Evolutionary conservation across 805 yeast species (phyloP).

Genomic region (Grigorovia humatica): DNA sequence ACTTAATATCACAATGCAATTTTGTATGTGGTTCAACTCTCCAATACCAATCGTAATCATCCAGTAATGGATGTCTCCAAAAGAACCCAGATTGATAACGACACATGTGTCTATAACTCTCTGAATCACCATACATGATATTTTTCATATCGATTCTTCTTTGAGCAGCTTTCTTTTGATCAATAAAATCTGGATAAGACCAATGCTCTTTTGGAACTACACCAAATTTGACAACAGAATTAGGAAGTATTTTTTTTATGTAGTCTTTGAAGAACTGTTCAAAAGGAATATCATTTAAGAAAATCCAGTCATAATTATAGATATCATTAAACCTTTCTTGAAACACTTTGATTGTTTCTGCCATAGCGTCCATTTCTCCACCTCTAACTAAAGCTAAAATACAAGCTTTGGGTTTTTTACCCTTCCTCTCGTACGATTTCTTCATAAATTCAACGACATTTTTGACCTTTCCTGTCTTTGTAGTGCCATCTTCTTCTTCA

Average conservation of each 20-base stretch:
- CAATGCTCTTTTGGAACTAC: conserved; percentile 69
- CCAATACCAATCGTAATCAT: conserved; percentile 81
- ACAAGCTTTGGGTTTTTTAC: conserved; percentile 24
- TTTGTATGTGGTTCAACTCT: conserved; percentile 80
- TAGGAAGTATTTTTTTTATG: conserved; percentile 42
- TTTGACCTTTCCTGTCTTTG: too few species aligned
- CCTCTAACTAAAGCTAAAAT: conserved; percentile 59
- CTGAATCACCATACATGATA: conserved; percentile 66
- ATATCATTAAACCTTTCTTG: conserved; percentile 73
- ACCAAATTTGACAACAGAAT: conserved; percentile 63
- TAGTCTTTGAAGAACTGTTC: conserved; percentile 54
- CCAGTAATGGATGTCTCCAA: conserved; percentile 58
- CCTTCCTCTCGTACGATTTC: conserved; percentile 13
- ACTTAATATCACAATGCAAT: conserved; percentile 65
- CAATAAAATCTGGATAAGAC: conserved; percentile 78
- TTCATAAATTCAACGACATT: conserved; percentile 11
- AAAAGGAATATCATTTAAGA: conserved; percentile 73
- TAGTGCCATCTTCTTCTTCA: too few species aligned
- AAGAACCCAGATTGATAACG: conserved; percentile 79
- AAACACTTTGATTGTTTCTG: conserved; percentile 54
- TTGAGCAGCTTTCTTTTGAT: conserved; percentile 55
- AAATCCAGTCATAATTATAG: conserved; percentile 86
- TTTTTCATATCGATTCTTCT: conserved; percentile 42
- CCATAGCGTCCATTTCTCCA: conserved; percentile 45
- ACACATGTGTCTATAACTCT: conserved; percentile 82